Evolutionary conservation across 495 filamentous ascomycete genomes (phyloP), one percentile per base, ranked within the genome.

Genomic region (Xylaria sp.): DNA sequence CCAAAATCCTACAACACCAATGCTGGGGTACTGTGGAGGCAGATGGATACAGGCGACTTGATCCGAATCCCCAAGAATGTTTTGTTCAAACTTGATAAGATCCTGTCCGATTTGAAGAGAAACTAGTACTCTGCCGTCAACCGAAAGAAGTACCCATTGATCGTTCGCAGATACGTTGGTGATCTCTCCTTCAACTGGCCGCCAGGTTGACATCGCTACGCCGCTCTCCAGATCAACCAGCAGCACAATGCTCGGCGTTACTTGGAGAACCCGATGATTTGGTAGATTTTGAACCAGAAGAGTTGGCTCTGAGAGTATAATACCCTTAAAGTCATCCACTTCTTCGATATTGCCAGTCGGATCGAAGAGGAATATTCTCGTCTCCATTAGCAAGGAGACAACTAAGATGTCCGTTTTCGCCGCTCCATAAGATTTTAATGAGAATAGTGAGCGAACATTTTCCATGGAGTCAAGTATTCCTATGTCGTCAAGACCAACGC

Each of bases 401-500:
- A 94, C 76, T 24, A 98, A 85, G 0, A 87, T 92, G 75, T 98
- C 93, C 26, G 80, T 82, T 15, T 85, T 82, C 17, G 75, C 74
- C 0, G 77, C 74, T 12, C 80, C 77, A 50, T 80, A 79, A 46
- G 89, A 90, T 73, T 85, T 85, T 15, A 88, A 64, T 9, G 85
- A 79, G 73, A 84, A 88, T 12, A 99, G 77, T 43, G 89, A 89
- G 29, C 88, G 88, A 29, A 94, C 92, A 73, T 92, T 87, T 9
- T 88, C 84, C 85, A 97, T 91, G 61, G 97, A 92, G 19, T 65
- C 61, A 12, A 99, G 82, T 21, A 95, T 84, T 33, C 93, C 95
- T 15, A 95, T 79, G 72, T 98, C 95, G 79, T 97, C 93, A 68
- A 99, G 85, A 21, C 96, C 94, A 63, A 99, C 95, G 24, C 96